These are phyloP conservation scores for Terfezia boudieri DNA, from an alignment of 495 filamentous ascomycete genomes.

Conservation along the genomic window DNA sequence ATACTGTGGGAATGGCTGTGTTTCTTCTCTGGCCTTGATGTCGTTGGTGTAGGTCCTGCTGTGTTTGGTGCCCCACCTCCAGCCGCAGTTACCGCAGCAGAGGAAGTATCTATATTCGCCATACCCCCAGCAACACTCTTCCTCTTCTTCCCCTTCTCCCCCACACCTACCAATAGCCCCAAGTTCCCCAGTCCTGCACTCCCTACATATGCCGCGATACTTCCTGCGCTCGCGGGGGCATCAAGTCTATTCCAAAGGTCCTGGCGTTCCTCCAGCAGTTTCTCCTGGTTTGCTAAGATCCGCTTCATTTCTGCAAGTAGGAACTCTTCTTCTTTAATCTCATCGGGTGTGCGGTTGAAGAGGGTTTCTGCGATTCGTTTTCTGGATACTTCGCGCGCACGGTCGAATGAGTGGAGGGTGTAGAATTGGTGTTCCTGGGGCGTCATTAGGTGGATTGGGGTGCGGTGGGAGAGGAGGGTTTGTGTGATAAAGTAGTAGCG, in stretches of 20 bases:
- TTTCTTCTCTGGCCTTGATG: constrained; percentile 32
- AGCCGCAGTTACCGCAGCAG: constrained; percentile 32
- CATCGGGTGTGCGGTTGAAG: constrained; percentile 57
- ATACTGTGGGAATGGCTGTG: constrained; percentile 4
- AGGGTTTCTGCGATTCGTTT: constrained; percentile 67
- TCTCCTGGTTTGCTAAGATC: constrained; percentile 60
- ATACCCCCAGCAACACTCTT: constrained; percentile 18
- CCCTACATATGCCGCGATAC: constrained; percentile 45
- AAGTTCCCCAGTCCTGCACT: constrained; percentile 58
- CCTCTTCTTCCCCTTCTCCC: constrained; percentile 74
- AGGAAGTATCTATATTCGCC: constrained; percentile 30
- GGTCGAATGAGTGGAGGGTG: constrained; percentile 74
- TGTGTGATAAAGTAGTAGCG: constrained; percentile 74
- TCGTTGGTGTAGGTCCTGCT: constrained; percentile 15
- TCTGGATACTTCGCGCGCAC: constrained; percentile 46
- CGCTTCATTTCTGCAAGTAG: constrained; percentile 73
- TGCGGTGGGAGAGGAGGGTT: constrained; percentile 62
- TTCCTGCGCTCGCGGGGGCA: constrained; percentile 42
- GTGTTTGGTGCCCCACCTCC: not conserved
- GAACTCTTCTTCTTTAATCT: constrained; percentile 76
- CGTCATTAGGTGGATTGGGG: constrained; percentile 66
- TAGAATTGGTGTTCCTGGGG: constrained; percentile 55
- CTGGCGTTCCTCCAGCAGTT: constrained; percentile 61
- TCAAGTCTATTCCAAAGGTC: constrained; percentile 82
- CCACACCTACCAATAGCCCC: constrained; percentile 46